These are phyloP conservation scores for Tricholoma saponaceum DNA, from an alignment of 768 basidiomycete species.

Conservation along the genomic window DNA sequence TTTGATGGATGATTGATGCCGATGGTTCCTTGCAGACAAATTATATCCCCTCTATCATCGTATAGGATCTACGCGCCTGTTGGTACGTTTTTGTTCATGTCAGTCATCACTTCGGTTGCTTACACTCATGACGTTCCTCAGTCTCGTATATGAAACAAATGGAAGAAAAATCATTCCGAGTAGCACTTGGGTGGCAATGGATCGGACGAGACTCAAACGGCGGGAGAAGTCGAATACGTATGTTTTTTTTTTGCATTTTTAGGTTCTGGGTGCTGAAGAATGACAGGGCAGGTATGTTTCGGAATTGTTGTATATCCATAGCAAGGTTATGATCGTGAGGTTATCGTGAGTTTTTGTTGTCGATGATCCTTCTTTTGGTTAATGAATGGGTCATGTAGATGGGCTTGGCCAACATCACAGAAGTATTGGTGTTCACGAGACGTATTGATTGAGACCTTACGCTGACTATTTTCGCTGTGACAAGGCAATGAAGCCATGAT, in stretches of 20 bases:
- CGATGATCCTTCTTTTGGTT: no score
- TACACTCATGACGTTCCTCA: not conserved
- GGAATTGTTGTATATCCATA: conserved; percentile 81
- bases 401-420: conserved; percentile 92
- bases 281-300: no score
- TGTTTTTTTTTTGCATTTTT: no score
- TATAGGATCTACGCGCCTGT: conserved; percentile 84
- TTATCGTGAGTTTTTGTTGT: conserved; percentile 59
- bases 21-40: conserved; percentile 45
- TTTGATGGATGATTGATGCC: not conserved
- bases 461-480: not conserved
- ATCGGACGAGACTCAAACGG: conserved; percentile 44
- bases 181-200: conserved; percentile 79
- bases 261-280: no score
- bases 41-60: conserved; percentile 88
- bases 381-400: conserved; percentile 47
- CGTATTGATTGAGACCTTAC: not conserved
- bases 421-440: conserved; percentile 36
- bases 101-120: not conserved
- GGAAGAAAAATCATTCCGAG: conserved; percentile 77
- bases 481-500: conserved; percentile 94
- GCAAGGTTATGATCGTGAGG: conserved; percentile 91
- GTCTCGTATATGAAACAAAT: conserved; percentile 56
- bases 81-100: conserved; percentile 31
- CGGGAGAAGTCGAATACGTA: conserved; percentile 75